Evolutionary conservation across 192 early-diverging fungal species (phyloP).

Genomic region (Coemansia sp.): DNA sequence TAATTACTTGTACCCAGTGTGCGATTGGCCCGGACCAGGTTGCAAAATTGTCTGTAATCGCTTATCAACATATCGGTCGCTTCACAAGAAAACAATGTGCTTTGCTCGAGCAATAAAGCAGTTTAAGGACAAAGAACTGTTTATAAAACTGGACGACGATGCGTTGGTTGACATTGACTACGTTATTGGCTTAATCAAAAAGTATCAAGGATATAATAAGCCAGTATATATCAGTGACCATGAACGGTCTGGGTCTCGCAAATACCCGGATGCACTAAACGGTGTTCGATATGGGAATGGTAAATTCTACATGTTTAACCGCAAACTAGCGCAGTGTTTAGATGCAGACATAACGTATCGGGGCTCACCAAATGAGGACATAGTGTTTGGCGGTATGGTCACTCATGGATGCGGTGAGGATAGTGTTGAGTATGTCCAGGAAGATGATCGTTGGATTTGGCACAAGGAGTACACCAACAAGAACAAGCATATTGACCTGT

Average conservation of each 20-base stretch:
- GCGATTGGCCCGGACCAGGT: constrained; percentile 33
- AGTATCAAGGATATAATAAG: constrained; percentile 10
- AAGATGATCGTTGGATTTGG: constrained; percentile 46
- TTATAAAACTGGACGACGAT: constrained; percentile 50
- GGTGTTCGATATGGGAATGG: constrained; percentile 36
- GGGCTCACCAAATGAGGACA: constrained; percentile 30
- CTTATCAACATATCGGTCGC: constrained; percentile 27
- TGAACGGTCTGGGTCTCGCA: not conserved
- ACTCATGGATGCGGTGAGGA: constrained; percentile 35
- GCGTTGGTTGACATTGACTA: constrained; percentile 46
- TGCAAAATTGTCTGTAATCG: constrained; percentile 48
- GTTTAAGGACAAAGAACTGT: constrained; percentile 27
- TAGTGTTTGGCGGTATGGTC: constrained; percentile 52
- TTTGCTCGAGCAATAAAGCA: constrained; percentile 28
- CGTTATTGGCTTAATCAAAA: constrained; percentile 17
- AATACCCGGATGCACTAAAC: constrained; percentile 8
- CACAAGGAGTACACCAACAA: constrained; percentile 41
- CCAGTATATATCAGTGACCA: constrained; percentile 52
- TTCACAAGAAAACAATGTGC: constrained; percentile 39
- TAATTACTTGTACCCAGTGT: constrained; percentile 41
- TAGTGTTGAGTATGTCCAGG: constrained; percentile 25
- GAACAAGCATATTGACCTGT: constrained; percentile 47
- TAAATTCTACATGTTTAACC: constrained; percentile 55
- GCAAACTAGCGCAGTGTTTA: constrained; percentile 25
- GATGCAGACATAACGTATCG: constrained; percentile 25